Evolutionary conservation across 1,284 basidiomycete species (phyloP).

Genomic region (Trichosporon faecale): DNA sequence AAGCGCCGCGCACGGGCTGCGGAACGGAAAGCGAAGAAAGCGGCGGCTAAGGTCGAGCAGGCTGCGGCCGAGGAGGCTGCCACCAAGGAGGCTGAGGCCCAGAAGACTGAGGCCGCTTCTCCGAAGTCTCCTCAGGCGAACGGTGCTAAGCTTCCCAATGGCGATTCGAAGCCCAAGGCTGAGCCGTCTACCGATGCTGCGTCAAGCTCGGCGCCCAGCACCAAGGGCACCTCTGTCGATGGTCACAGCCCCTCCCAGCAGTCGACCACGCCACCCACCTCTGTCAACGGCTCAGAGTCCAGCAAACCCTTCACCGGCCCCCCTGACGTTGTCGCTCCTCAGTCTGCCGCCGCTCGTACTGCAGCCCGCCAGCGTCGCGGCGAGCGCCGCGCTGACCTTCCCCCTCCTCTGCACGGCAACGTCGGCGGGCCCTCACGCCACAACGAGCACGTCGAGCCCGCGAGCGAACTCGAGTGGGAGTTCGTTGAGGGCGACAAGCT

Average conservation of each 20-base stretch:
- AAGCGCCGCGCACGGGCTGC: conserved; percentile 5
- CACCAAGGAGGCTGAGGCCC: conserved; percentile 1
- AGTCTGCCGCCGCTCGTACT: conserved; percentile 1
- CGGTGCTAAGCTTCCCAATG: not conserved
- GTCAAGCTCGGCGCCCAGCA: not conserved
- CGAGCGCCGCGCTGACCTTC: conserved; percentile 24
- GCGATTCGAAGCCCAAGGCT: not conserved
- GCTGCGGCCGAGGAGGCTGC: not conserved
- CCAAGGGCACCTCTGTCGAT: not conserved
- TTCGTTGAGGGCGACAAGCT: conserved; percentile 15
- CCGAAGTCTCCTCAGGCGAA: not conserved
- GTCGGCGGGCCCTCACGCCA: conserved; percentile 17
- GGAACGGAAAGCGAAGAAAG: conserved; percentile 9
- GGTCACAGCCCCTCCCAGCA: not conserved
- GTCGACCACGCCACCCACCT: not conserved
- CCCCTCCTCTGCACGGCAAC: conserved; percentile 35
- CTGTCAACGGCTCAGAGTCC: not conserved
- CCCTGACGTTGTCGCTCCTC: not conserved
- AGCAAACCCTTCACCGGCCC: not conserved
- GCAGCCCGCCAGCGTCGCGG: conserved; percentile 8
- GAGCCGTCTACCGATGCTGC: not conserved
- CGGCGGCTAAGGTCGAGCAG: conserved; percentile 11
- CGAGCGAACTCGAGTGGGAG: conserved; percentile 35
- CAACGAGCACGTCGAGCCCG: conserved; percentile 26
- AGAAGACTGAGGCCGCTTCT: not conserved